Conservation (phyloP, 257 asterid species). For the Parsonsia alboflavescens region DNA sequence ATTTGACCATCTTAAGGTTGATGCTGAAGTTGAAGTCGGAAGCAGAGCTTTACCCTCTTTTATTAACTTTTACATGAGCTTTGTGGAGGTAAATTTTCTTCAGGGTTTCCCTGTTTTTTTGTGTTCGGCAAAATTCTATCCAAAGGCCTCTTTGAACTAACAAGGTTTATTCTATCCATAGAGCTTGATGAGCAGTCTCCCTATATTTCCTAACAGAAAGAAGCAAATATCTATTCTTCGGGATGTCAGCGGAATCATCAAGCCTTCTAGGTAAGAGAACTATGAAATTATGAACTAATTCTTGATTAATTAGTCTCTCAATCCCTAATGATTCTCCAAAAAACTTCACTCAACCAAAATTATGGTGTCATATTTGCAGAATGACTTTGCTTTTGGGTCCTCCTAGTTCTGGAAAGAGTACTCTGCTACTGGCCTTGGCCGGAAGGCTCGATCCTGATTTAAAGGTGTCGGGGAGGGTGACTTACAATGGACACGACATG, state of each 20-base stretch:
- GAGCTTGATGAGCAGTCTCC: conserved; percentile 28
- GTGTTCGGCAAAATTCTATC: not conserved
- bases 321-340: not conserved
- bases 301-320: not conserved
- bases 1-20: conserved; percentile 52
- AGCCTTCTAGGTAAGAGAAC: conserved; percentile 41
- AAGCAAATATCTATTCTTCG: conserved; percentile 41
- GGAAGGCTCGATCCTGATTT: conserved; percentile 56
- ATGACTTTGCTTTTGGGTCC: conserved; percentile 74
- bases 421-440: conserved; percentile 58
- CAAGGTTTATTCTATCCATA: not conserved
- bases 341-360: not conserved
- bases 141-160: not conserved
- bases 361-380: conserved; percentile 11
- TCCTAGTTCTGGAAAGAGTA: conserved; percentile 73
- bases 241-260: conserved; percentile 58
- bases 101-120: too few species aligned
- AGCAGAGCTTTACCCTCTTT: conserved; percentile 53
- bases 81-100: conserved; percentile 40
- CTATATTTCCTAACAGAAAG: conserved; percentile 42
- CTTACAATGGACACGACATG: conserved; percentile 61
- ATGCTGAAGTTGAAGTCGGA: conserved; percentile 50
- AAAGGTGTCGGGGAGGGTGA: conserved; percentile 46
- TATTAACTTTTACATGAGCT: conserved; percentile 41
- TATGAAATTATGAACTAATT: not conserved